Evolutionary conservation across 1,284 basidiomycete species (phyloP), one percentile per base, ranked within the genome.

Genomic region (Gymnopus androsaceus): DNA sequence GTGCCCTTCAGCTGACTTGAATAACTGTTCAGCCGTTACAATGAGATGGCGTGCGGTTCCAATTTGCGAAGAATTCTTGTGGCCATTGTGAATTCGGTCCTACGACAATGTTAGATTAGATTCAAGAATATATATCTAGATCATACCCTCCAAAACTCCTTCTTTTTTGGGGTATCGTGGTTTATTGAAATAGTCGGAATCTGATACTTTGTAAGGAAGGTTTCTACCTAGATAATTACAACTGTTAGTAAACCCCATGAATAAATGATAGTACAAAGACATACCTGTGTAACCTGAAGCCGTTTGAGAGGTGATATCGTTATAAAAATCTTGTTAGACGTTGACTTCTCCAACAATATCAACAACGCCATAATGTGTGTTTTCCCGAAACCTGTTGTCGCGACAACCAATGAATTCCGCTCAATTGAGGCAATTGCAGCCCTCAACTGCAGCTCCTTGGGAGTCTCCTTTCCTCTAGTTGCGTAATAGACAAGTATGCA

Each of bases 31-130:
- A 15, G 49, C 49, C 8, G 49, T 51, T 11, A 25, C 23, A 12
- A 50, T 50, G n/a, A 50, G 28, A 36, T 50, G 48, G n/a, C 23
- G 48, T 5, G 48, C 48, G 4, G 48, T 36, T 7, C 19, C n/a
- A 14, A n/a, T 15, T 47, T 47, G 45, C 4, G 28, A 33, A n/a
- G 23, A 4, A 4, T n/a, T n/a, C n/a, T 36, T 6, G 9, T 23
- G 48, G 11, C 19, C 19, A 36, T 50, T 23, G 33, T 50, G 48
- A n/a, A 50, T 36, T 17, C 37, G 3, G n/a, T 3, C 19, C 48
- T 50, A 37, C n/a, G 7, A 36, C 9, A 50, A 15, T 2, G 15
- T 33, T 6, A 33, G 31, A 33, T n/a, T n/a, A n/a, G n/a, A 33
- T 33, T 33, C 6, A 33, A 33, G 31, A 33, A 14, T 33, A 33